These are phyloP conservation scores for Phytophthora fragariaefolia DNA, from an alignment of 352 stramenopile species.

Conservation along the genomic window DNA sequence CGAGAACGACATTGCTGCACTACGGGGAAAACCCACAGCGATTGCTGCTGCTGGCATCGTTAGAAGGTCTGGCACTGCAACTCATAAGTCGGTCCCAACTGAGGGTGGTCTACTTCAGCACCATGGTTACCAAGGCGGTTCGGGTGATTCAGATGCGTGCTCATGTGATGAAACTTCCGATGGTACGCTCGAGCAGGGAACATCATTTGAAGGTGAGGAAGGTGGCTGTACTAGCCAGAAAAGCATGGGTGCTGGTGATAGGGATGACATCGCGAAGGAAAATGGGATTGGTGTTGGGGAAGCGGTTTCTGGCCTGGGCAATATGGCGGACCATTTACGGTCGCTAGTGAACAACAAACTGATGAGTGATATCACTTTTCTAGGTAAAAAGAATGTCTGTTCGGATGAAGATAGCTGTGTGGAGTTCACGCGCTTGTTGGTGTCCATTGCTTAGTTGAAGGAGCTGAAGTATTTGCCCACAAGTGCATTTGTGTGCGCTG, in stretches of 20 bases:
- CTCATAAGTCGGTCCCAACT: neutral
- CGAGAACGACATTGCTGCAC: neutral
- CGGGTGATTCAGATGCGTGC: neutral
- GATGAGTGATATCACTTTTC: constrained; percentile 85
- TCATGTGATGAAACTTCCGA: neutral
- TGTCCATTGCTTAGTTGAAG: constrained; percentile 60
- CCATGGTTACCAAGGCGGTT: neutral
- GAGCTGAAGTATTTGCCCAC: constrained; percentile 76
- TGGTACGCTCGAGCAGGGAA: neutral
- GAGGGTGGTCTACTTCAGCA: neutral
- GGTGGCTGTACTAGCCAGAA: neutral
- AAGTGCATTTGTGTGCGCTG: constrained; percentile 92
- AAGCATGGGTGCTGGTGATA: neutral
- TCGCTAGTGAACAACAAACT: constrained; percentile 77
- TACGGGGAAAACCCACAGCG: neutral
- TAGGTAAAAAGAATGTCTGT: too few relatives aligned
- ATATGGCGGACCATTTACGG: constrained; percentile 59
- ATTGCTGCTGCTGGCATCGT: neutral
- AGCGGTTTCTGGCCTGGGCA: neutral
- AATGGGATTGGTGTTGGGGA: neutral
- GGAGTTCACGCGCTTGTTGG: too few relatives aligned
- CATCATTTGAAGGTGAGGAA: neutral
- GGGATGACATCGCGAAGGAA: neutral
- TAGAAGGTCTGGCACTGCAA: neutral
- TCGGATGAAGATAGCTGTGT: too few relatives aligned